Base-by-base conservation (phyloP, 495 filamentous ascomycete species). In the Terfezia claveryi region DNA sequence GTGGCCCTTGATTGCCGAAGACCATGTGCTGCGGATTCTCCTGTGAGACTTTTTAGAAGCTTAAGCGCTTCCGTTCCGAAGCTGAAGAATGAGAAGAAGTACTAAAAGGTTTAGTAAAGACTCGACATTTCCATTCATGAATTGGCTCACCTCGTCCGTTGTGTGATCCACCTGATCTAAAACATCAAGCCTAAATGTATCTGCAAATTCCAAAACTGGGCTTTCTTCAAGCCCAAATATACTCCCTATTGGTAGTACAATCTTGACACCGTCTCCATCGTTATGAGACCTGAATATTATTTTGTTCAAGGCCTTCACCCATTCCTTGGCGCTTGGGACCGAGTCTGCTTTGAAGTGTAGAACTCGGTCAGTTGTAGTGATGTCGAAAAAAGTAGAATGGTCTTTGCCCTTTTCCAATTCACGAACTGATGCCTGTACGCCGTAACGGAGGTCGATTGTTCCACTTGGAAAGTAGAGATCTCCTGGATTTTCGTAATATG, bases 211-310 rank as follows among this genome's bases (percentile, higher is more conserved):
- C 41, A 91, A 76, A 70, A 95, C 85, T 37, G 87, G 80, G 54
- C 80, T 89, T 59, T 94, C 83, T 66, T 98, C 92, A 52, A 96
- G 76, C 60, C 94, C 89, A 55, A 96, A 82, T 14, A 96, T 75
- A 61, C 89, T 93, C 50, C 81, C 77, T 17, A 92, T 81, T 8
- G 89, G 88, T 16, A 96, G 73, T 2, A 82, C 89, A 17, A 98
- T 88, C 70, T 98, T 98, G 64, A 98, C 85, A 63, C 88, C 94
- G 61, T 95, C 88, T 8, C 91, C 88, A 52, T 94, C 92, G 62
- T 98, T 98, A 67, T 89, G 87, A 0, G 87, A 87, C 52, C 88
- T 76, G 62, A 96, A 96, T 49, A 98, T 95, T 55, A 94, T 87
- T 54, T 89, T 83, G 59, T 94, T 91, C 23, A 98, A 71, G 41